Evolutionary conservation across 1,284 basidiomycete species (phyloP), one percentile per base, ranked within the genome.

Genomic region (Xanthoconium separans): DNA sequence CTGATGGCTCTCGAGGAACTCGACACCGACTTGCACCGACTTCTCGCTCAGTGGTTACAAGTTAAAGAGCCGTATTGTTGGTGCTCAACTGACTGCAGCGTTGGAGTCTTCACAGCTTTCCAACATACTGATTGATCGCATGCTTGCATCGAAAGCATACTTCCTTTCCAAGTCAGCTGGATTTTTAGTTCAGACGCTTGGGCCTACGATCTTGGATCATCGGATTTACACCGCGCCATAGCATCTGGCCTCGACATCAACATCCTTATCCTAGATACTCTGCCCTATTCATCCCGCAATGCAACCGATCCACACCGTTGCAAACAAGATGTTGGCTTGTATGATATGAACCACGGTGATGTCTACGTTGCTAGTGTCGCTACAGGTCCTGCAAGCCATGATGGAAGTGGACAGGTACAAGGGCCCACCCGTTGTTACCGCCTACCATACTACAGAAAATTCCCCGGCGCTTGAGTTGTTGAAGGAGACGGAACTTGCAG

Each of bases 341-440:
- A 99, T 69, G 97, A 96, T 12, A 96, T 99, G 92, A 98, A 97
- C 75, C 93, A 98, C 71, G 96, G 96, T 16, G 90, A 95, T 67
- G 93, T 95, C 54, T 99, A 94, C 70, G 96, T 98, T 53, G 95
- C 95, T 11, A 94, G 91, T 65, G 85, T 97, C 39, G 97, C 97
- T 7, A 2, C 95, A 98, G 69, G 95, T 98, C 33, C 81, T 99
- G 43, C 95, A 98, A 69, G 85, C 95, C 6, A 72, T 99, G 61
- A 81, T 89, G 58, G 97, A 99, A 70, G 97, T 96, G 8, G 96
- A 98, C 73, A 80, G 78, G 50, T 97, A 90, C 77, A 75, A 85
- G 31, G 96, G 96, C 1, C 96, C 97, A 13, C 91, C 91, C 60
- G 84, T 99, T 61, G 84, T 99, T 50, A 81, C 99, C 48, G 96